phyloP scores from a whole-genome alignment of 2,329 filamentous ascomycete genomes.

The Phaeophleospora eucalypticola region DNA sequence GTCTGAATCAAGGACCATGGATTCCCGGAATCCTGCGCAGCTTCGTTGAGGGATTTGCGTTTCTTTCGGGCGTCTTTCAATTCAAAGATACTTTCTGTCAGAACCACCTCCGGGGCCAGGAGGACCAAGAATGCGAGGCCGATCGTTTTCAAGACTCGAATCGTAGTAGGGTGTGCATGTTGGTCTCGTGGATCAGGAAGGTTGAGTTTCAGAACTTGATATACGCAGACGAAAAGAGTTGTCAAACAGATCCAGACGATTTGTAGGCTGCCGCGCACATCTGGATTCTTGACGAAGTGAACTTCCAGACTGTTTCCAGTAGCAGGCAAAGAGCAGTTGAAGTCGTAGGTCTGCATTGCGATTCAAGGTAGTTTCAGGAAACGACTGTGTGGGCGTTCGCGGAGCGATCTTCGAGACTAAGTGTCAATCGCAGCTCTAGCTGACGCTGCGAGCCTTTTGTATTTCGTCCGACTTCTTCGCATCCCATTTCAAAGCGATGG shows the following conservation, averaged over 20 bases:
- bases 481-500: too few relatives aligned
- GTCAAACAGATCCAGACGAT: conserved; percentile 36
- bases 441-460: too few relatives aligned
- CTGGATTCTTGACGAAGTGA: conserved; percentile 8
- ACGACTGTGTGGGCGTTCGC: too few relatives aligned
- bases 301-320: background rate
- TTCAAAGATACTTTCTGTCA: conserved; percentile 2
- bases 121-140: conserved; percentile 3
- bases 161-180: background rate
- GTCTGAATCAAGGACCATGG: conserved; percentile 29
- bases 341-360: background rate
- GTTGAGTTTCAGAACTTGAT: conserved; percentile 38
- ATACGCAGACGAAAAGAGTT: conserved; percentile 37
- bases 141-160: conserved; percentile 1
- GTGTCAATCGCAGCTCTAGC: too few relatives aligned
- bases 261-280: conserved; percentile 29
- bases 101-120: conserved; percentile 4
- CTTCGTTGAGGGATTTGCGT: background rate
- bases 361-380: too few relatives aligned
- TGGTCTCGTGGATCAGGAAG: conserved; percentile 20
- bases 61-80: background rate
- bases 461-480: too few relatives aligned
- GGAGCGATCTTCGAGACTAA: too few relatives aligned
- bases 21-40: background rate
- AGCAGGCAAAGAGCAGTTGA: conserved; percentile 7